Conservation (phyloP, 1,139 yeast genomes). For the Taiozyma sp. region DNA sequence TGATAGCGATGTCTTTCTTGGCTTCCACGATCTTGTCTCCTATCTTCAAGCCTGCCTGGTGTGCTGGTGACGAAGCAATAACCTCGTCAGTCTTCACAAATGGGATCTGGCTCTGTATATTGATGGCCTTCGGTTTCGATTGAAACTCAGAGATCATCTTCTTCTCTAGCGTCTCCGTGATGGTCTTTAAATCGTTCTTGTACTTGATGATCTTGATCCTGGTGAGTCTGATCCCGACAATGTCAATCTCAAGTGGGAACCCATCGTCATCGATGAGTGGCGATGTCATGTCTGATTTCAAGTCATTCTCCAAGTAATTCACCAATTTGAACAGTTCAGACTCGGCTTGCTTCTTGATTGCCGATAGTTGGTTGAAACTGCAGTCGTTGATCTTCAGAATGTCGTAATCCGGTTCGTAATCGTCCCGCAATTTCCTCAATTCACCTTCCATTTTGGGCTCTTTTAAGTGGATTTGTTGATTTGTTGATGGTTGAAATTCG, state of each 20-base stretch:
- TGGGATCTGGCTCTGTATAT: slow-evolving; percentile 31
- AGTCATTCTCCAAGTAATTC: slow-evolving; percentile 6
- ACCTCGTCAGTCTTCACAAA: slow-evolving; percentile 54
- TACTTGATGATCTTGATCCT: slow-evolving; percentile 62
- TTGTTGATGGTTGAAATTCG: background rate
- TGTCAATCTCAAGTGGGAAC: slow-evolving; percentile 77
- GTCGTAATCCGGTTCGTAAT: background rate
- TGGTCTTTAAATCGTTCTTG: slow-evolving; percentile 56
- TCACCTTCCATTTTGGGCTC: background rate
- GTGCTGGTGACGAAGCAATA: slow-evolving; percentile 43
- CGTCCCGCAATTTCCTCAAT: background rate
- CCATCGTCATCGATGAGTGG: slow-evolving; percentile 67
- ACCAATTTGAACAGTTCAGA: slow-evolving; percentile 12
- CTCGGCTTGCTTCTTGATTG: slow-evolving; percentile 17
- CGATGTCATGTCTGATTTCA: slow-evolving; percentile 46
- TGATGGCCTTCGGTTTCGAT: background rate
- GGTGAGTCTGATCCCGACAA: slow-evolving; percentile 54
- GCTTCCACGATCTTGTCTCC: slow-evolving; percentile 48
- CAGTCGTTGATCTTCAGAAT: background rate
- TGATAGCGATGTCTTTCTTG: slow-evolving; percentile 32
- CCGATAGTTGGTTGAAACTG: background rate
- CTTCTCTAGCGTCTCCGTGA: slow-evolving; percentile 43
- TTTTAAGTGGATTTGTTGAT: background rate
- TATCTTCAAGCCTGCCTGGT: slow-evolving; percentile 30
- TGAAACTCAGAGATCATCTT: slow-evolving; percentile 40